phyloP scores from a whole-genome alignment of 371 early-diverging fungal genomes.

The Syncephalastrum monosporum region DNA sequence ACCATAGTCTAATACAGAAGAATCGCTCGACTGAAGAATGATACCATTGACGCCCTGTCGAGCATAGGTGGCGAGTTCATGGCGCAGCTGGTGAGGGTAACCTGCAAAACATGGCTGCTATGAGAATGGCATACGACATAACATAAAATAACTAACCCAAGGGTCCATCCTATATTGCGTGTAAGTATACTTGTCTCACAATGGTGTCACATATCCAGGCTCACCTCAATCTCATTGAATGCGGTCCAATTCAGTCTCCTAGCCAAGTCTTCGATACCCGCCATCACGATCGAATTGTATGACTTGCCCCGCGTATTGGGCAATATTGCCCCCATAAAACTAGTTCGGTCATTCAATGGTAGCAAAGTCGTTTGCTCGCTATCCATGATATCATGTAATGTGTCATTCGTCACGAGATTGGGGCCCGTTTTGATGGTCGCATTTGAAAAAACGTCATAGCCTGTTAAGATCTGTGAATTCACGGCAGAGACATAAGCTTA shows the following conservation, averaged over 20 bases:
- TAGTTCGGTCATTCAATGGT: conserved; percentile 23
- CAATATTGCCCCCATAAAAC: conserved; percentile 20
- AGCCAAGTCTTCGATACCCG: conserved; percentile 24
- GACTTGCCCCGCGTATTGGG: conserved; percentile 28
- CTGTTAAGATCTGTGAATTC: conserved; percentile 28
- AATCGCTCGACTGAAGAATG: conserved; percentile 25
- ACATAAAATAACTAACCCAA: conserved; percentile 4
- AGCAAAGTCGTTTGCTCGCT: conserved; percentile 35
- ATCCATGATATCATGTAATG: conserved; percentile 20
- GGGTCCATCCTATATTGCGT: conserved; percentile 7
- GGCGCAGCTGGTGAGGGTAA: conserved; percentile 9
- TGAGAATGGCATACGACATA: background rate
- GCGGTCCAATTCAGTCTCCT: conserved; percentile 33
- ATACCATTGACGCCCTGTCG: conserved; percentile 17
- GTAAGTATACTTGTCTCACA: background rate
- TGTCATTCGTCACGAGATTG: conserved; percentile 24
- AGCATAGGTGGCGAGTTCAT: conserved; percentile 9
- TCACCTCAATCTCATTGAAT: conserved; percentile 18
- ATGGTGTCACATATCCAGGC: background rate
- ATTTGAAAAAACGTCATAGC: conserved; percentile 33
- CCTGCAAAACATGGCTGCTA: conserved; percentile 7
- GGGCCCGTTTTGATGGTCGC: conserved; percentile 38
- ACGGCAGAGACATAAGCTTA: background rate
- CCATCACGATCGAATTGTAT: conserved; percentile 25
- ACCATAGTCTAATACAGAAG: conserved; percentile 10